phyloP scores from a whole-genome alignment of 2,329 filamentous ascomycete species.

The Aotearoamyces nothofagi region DNA sequence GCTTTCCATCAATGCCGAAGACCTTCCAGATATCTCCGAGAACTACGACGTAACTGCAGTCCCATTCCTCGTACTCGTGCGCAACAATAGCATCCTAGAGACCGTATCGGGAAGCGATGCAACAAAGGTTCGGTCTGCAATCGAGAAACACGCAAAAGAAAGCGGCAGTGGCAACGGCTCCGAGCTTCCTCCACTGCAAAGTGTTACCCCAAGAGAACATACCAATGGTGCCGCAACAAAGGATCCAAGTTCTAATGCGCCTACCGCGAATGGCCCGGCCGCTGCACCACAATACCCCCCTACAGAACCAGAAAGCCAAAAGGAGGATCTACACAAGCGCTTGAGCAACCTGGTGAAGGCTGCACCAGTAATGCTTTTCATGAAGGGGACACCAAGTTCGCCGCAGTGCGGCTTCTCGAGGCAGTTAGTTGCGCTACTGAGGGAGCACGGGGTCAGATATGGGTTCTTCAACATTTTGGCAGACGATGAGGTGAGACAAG shows the following conservation, averaged over 20 bases:
- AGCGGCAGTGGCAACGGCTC: conserved; percentile 3
- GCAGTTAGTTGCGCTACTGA: conserved; percentile 71
- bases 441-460: conserved; percentile 86
- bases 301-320: conserved; percentile 41
- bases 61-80: conserved; percentile 75
- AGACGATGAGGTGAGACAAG: conserved; percentile 92
- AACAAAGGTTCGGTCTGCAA: conserved; percentile 66
- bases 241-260: conserved; percentile 15
- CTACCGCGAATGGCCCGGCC: conserved; percentile 10
- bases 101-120: conserved; percentile 84
- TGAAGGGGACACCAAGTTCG: conserved; percentile 80
- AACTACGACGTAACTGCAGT: conserved; percentile 89
- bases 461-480: conserved; percentile 99
- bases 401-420: conserved; percentile 90
- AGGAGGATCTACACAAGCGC: conserved; percentile 74
- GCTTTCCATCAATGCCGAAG: conserved; percentile 87
- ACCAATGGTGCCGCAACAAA: conserved; percentile 26
- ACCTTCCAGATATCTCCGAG: conserved; percentile 82
- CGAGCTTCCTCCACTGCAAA: conserved; percentile 11
- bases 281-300: conserved; percentile 13
- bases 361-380: conserved; percentile 95
- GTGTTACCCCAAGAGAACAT: conserved; percentile 1
- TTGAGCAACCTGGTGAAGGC: conserved; percentile 81
- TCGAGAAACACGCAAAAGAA: conserved; percentile 59
- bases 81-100: conserved; percentile 61